A percentile compares a stretch with the other conserved stretches of the same genome.
Evolutionary conservation across 495 filamentous ascomycete genomes (phyloP).

Genomic region (Tuber brumale): DNA sequence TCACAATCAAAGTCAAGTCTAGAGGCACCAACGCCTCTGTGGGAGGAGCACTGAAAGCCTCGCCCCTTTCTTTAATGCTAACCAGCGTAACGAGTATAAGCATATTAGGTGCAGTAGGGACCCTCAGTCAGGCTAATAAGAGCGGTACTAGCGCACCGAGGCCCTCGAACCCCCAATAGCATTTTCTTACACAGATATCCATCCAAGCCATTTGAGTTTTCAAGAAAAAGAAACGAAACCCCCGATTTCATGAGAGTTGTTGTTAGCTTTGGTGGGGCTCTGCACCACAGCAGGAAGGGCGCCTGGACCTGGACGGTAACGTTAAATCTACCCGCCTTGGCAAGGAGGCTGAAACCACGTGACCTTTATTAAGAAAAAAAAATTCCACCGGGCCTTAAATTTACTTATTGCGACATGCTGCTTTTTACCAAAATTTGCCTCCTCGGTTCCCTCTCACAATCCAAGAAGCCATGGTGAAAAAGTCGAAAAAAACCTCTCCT

Average conservation of each 20-base stretch:
- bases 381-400: not conserved
- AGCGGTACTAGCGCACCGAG: not conserved
- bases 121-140: not conserved
- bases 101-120: not conserved
- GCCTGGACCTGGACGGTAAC: not conserved
- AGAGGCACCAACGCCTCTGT: too few relatives aligned
- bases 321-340: not conserved
- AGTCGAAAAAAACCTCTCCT: slow-evolving; percentile 19
- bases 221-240: not conserved
- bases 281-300: not conserved
- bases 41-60: not conserved
- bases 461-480: slow-evolving; percentile 19
- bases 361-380: not conserved
- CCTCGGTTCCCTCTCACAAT: not conserved
- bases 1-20: too few relatives aligned
- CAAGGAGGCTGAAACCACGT: not conserved
- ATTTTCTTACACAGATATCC: too few relatives aligned
- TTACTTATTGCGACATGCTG: not conserved
- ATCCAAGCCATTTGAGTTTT: not conserved
- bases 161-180: not conserved
- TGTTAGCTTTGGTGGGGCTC: not conserved
- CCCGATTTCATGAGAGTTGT: not conserved
- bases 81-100: not conserved
- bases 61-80: not conserved
- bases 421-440: not conserved